These are phyloP conservation scores for Claviceps cyperi DNA, from an alignment of 2,329 filamentous ascomycete genomes.

Conservation along the genomic window DNA sequence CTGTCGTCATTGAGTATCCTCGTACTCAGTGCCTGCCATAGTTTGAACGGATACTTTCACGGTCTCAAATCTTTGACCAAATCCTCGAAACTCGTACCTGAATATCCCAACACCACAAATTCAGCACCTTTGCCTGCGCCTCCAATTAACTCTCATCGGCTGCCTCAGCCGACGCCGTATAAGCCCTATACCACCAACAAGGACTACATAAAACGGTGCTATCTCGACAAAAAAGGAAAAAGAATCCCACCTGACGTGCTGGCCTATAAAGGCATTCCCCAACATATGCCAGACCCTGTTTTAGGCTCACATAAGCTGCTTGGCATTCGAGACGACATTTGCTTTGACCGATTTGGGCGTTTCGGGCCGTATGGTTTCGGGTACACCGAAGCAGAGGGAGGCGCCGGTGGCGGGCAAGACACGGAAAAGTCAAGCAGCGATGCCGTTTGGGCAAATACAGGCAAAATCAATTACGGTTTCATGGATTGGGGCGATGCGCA, in stretches of 20 bases:
- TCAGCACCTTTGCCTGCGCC: conserved; percentile 20
- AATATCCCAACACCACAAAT: conserved; percentile 47
- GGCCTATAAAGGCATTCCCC: conserved; percentile 55
- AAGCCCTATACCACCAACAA: conserved; percentile 51
- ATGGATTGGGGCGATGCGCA: conserved; percentile 43
- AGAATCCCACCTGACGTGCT: conserved; percentile 47
- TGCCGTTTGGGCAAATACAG: conserved; percentile 37
- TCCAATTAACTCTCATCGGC: conserved; percentile 16
- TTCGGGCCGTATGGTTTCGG: conserved; percentile 76
- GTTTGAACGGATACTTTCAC: conserved; percentile 68
- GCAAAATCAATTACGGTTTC: conserved; percentile 40
- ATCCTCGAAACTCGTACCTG: conserved; percentile 48
- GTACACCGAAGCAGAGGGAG: conserved; percentile 61
- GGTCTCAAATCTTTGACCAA: conserved; percentile 59
- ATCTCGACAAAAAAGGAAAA: conserved; percentile 43
- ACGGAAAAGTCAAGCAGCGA: conserved; percentile 56
- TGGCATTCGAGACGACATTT: conserved; percentile 62
- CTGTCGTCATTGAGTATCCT: background rate
- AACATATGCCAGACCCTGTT: conserved; percentile 62
- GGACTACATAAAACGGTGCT: conserved; percentile 43
- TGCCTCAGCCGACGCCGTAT: conserved; percentile 39
- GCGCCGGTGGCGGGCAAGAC: conserved; percentile 55
- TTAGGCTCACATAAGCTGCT: conserved; percentile 65
- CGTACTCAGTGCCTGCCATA: conserved; percentile 20
- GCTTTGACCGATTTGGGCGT: conserved; percentile 76